These are phyloP conservation scores for Berberis thunbergii DNA, from an alignment of 164 flowering plant species.

Conservation along the genomic window DNA sequence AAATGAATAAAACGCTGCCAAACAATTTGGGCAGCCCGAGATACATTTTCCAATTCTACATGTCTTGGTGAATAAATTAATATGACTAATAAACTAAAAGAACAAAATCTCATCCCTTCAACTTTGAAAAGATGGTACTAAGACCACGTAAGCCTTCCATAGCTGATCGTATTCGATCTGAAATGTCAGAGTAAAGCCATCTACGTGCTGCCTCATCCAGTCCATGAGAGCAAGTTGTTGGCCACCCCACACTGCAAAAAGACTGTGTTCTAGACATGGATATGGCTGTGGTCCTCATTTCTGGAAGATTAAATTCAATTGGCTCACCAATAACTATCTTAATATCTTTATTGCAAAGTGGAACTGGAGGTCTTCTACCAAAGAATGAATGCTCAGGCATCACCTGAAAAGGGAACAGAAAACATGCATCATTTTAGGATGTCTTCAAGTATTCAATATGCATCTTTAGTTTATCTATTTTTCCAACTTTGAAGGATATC, in stretches of 20 bases:
- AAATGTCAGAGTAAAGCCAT: conserved; percentile 57
- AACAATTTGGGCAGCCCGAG: too few relatives aligned
- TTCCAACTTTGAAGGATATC: too few relatives aligned
- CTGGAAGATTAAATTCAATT: conserved; percentile 62
- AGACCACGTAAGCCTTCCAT: conserved; percentile 58
- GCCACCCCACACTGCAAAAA: conserved; percentile 39
- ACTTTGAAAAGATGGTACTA: conserved; percentile 20
- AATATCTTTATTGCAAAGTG: conserved; percentile 58
- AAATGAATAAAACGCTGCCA: too few relatives aligned
- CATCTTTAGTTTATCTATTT: background rate
- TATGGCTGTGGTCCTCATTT: conserved; percentile 48
- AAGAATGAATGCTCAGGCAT: conserved; percentile 82
- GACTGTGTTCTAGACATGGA: conserved; percentile 30
- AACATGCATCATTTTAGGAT: background rate
- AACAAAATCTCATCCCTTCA: conserved; percentile 10
- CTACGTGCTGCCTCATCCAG: conserved; percentile 75
- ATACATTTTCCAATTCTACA: too few relatives aligned
- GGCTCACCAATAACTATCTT: conserved; percentile 73
- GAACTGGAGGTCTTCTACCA: conserved; percentile 77
- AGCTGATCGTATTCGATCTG: conserved; percentile 48
- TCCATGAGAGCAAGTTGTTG: conserved; percentile 24
- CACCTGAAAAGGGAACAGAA: conserved; percentile 40
- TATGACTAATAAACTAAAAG: background rate
- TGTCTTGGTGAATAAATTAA: too few relatives aligned
- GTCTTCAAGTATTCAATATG: background rate